These are phyloP conservation scores for Avena atlantica DNA, from an alignment of 176 grass and related monocot species.

Conservation along the genomic window DNA sequence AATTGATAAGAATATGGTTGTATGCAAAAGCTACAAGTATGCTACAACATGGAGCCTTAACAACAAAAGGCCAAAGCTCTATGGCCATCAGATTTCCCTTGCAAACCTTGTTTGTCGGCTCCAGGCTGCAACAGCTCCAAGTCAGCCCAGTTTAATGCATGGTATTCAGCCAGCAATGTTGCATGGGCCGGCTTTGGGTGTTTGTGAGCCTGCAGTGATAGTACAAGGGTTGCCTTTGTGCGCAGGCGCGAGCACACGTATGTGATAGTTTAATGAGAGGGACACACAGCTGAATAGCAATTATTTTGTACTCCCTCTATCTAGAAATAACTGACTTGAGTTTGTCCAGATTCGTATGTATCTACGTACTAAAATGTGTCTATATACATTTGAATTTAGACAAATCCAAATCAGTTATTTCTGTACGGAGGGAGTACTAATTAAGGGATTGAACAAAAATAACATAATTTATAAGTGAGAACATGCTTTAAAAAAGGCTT, in stretches of 20 bases:
- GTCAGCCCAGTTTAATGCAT: constrained; percentile 14
- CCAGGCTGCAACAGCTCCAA: neutral
- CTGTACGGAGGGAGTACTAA: neutral
- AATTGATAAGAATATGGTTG: neutral
- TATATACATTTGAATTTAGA: too few relatives aligned
- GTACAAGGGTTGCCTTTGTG: neutral
- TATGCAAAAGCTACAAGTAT: neutral
- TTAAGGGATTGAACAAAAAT: neutral
- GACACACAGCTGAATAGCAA: neutral
- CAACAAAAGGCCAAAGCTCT: neutral
- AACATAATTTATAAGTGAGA: too few relatives aligned
- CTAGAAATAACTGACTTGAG: too few relatives aligned
- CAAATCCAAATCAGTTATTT: too few relatives aligned
- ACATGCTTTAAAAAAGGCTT: too few relatives aligned
- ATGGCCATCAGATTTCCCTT: constrained; percentile 9
- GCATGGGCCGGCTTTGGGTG: neutral
- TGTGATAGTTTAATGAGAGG: too few relatives aligned
- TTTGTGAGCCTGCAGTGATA: neutral
- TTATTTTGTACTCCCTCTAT: neutral
- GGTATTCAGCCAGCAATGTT: constrained; percentile 4
- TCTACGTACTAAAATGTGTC: too few relatives aligned
- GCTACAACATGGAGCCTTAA: neutral
- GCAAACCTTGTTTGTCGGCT: constrained; percentile 9
- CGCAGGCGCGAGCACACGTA: too few relatives aligned
- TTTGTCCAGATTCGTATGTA: too few relatives aligned